phyloP scores from a whole-genome alignment of 768 basidiomycete genomes.

The Xerocomellus dryophilus region DNA sequence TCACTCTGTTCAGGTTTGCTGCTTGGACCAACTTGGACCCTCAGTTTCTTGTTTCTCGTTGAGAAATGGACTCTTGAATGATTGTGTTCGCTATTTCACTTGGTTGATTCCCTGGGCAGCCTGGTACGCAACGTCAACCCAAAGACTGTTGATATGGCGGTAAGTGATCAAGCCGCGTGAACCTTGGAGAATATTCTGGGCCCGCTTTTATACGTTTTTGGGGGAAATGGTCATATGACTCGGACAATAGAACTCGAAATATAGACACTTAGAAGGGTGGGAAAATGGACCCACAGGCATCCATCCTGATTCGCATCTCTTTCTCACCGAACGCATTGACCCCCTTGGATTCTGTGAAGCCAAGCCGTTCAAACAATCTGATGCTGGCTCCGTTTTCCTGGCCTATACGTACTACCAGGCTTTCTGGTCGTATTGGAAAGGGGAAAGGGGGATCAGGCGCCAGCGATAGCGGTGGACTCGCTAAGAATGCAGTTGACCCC shows the following conservation, averaged over 20 bases:
- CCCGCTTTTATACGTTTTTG: slow-evolving; percentile 7
- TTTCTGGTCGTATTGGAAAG: slow-evolving; percentile 41
- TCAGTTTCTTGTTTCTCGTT: too few relatives aligned
- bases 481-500: slow-evolving; percentile 31
- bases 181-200: background rate
- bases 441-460: slow-evolving; percentile 35
- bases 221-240: slow-evolving; percentile 10
- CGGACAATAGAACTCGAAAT: slow-evolving; percentile 12
- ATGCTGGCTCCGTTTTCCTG: slow-evolving; percentile 69
- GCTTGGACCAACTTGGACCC: too few relatives aligned
- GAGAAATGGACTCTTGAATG: background rate
- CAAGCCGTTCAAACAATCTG: slow-evolving; percentile 69
- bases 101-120: background rate
- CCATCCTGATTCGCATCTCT: slow-evolving; percentile 58
- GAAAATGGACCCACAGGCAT: background rate
- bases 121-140: background rate
- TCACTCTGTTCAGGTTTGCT: background rate
- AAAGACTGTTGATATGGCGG: slow-evolving; percentile 7
- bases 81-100: background rate
- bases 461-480: slow-evolving; percentile 10
- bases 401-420: slow-evolving; percentile 69
- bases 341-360: slow-evolving; percentile 64
- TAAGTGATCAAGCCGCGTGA: slow-evolving; percentile 11
- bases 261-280: background rate
- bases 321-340: slow-evolving; percentile 80